Evolutionary conservation across 208 protist species (phyloP).

Genomic region (Crithidia thermophila): DNA sequence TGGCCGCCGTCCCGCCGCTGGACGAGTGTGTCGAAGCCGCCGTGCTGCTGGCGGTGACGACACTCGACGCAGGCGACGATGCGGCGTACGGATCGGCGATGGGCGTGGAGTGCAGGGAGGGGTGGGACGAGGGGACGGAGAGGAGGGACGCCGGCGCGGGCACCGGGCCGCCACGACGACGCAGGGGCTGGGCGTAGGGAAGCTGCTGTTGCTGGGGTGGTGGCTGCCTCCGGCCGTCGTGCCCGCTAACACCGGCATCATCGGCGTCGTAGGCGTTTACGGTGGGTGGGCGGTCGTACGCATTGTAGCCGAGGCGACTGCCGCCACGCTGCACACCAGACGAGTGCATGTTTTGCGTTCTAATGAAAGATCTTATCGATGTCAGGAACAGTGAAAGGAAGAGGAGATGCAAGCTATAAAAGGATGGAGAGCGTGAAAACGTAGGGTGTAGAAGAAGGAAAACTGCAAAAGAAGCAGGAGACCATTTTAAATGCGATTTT

Average conservation of each 20-base stretch:
- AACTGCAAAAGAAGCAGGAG: background rate
- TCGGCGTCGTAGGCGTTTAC: constrained; percentile 16
- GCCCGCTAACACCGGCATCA: background rate
- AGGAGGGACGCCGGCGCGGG: constrained; percentile 15
- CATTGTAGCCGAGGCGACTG: background rate
- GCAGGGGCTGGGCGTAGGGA: no score
- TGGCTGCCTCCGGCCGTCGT: background rate
- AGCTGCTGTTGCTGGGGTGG: constrained; percentile 1
- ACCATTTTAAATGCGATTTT: background rate
- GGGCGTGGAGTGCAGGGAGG: constrained; percentile 7
- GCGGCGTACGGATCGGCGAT: constrained; percentile 12
- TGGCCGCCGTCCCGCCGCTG: background rate
- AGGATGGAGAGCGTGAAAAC: background rate
- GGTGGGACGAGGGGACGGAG: constrained; percentile 9
- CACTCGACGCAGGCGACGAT: background rate
- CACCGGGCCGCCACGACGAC: constrained; percentile 22
- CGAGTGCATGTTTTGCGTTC: background rate
- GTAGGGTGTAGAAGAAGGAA: background rate
- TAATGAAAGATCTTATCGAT: background rate
- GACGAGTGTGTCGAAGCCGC: background rate
- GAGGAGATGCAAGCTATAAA: background rate
- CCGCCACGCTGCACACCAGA: background rate
- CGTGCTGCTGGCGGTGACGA: no score
- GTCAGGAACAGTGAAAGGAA: background rate
- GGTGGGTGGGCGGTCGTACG: background rate